Evolutionary conservation across 176 grass and related monocot species (phyloP).

Genomic region (Ensete glaucum): DNA sequence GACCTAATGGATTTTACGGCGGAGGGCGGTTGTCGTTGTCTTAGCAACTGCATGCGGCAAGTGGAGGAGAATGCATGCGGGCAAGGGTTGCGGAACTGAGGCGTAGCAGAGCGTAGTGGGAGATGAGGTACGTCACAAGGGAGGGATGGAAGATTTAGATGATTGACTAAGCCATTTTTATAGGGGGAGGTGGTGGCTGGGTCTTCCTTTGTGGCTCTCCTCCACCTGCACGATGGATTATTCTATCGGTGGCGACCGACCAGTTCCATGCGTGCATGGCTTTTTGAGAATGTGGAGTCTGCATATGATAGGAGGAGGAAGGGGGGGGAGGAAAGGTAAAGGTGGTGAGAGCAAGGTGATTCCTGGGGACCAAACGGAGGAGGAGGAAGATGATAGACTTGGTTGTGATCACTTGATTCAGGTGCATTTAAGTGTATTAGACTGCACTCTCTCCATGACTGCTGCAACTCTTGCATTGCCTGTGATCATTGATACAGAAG

Average conservation of each 20-base stretch:
- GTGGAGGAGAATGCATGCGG: not conserved
- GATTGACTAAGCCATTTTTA: not conserved
- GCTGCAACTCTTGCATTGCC: too few species aligned
- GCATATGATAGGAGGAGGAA: not conserved
- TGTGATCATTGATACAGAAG: too few species aligned
- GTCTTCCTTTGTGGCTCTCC: constrained; percentile 43
- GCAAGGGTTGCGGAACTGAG: not conserved
- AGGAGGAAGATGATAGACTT: not conserved
- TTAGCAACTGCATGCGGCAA: not conserved
- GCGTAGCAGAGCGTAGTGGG: not conserved
- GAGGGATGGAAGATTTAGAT: not conserved
- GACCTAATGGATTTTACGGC: not conserved
- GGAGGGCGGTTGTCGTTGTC: not conserved
- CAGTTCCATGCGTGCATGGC: constrained; percentile 1
- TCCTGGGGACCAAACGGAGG: not conserved
- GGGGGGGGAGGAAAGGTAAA: not conserved
- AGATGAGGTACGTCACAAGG: not conserved
- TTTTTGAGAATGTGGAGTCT: constrained; percentile 17
- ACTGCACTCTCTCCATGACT: too few species aligned
- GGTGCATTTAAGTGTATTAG: too few species aligned
- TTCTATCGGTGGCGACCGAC: constrained; percentile 15
- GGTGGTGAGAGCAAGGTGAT: not conserved
- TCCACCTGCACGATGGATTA: constrained; percentile 19
- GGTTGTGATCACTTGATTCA: not conserved
- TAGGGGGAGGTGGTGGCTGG: constrained; percentile 35